These are phyloP conservation scores for Solanum lignicaule DNA, from an alignment of 257 asterid genomes.

Conservation along the genomic window DNA sequence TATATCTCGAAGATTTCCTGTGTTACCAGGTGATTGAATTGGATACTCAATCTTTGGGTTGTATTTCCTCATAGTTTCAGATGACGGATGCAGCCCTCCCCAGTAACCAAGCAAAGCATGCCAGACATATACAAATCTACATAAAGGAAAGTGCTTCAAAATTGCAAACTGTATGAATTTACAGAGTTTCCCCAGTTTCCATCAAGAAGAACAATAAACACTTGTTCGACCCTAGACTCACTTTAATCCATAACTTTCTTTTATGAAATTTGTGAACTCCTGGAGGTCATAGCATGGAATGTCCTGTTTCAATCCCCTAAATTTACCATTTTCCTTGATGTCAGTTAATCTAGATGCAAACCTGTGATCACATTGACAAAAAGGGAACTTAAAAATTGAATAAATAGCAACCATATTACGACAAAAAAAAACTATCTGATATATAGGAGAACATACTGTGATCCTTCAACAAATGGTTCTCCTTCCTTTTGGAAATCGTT, in stretches of 20 bases:
- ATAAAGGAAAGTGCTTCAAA: not conserved
- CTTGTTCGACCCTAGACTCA: not conserved
- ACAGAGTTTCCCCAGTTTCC: not conserved
- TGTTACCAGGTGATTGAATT: slow-evolving; percentile 43
- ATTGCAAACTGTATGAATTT: not conserved
- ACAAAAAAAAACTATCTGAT: too few relatives aligned
- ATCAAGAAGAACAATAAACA: not conserved
- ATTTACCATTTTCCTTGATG: too few relatives aligned
- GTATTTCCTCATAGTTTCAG: slow-evolving; percentile 37
- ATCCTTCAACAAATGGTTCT: too few relatives aligned
- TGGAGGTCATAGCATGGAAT: not conserved
- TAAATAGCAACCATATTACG: too few relatives aligned
- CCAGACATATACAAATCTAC: slow-evolving; percentile 47
- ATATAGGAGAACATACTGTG: too few relatives aligned
- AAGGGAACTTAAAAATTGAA: too few relatives aligned
- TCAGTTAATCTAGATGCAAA: too few relatives aligned
- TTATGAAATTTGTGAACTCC: not conserved
- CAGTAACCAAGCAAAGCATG: slow-evolving; percentile 70
- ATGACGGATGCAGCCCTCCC: slow-evolving; percentile 44
- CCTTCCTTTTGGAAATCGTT: too few relatives aligned
- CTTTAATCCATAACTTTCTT: not conserved
- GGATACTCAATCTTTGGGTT: slow-evolving; percentile 51
- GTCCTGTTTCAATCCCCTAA: too few relatives aligned
- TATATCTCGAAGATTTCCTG: slow-evolving; percentile 39
- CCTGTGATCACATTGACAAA: too few relatives aligned